Evolutionary conservation across 306 rosid species (phyloP).

Genomic region (Carpinus fangiana): DNA sequence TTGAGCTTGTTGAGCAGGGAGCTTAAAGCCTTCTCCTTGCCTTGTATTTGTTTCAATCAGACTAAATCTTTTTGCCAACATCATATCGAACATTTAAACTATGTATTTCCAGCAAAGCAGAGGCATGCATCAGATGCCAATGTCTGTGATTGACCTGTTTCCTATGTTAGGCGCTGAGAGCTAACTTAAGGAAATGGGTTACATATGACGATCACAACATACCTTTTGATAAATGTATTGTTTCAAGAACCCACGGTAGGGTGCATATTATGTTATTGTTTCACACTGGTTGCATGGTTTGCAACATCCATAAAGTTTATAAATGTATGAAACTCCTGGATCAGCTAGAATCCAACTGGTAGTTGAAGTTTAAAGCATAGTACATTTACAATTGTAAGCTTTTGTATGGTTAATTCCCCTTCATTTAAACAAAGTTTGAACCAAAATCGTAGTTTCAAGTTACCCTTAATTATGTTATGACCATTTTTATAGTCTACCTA

Average conservation of each 20-base stretch:
- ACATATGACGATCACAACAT: not conserved
- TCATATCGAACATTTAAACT: not conserved
- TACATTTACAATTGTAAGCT: not conserved
- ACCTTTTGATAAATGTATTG: not conserved
- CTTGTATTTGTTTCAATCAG: not conserved
- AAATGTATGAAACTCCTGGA: not conserved
- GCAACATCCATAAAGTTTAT: not conserved
- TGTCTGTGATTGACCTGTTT: not conserved
- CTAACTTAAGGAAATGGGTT: not conserved
- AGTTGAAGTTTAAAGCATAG: not conserved
- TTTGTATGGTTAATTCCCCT: not conserved
- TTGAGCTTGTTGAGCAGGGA: not conserved
- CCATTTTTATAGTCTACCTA: not conserved
- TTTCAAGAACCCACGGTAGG: not conserved
- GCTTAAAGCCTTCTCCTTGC: not conserved
- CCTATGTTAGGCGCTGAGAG: not conserved
- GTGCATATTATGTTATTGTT: not conserved
- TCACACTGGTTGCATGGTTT: not conserved
- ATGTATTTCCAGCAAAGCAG: not conserved
- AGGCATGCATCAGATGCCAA: slow-evolving; percentile 5
- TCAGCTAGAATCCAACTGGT: not conserved
- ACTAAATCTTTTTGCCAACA: not conserved
- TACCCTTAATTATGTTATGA: slow-evolving; percentile 1
- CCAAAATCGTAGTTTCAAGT: not conserved
- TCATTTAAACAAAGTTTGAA: not conserved